Base-by-base conservation (phyloP, 805 yeast genomes). In the Yamadazyma akitaensis region DNA sequence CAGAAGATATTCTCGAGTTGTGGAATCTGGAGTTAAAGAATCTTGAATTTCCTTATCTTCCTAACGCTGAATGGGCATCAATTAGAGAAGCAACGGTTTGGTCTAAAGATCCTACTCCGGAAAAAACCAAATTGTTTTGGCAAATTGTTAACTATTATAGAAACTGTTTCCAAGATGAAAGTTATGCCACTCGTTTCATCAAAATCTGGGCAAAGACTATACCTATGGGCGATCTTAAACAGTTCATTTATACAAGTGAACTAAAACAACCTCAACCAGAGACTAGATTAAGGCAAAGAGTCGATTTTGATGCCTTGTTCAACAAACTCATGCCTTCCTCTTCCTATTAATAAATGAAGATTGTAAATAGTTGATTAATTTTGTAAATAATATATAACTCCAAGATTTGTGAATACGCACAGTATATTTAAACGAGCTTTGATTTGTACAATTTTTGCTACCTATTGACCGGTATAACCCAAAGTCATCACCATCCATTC, bases 11-110 rank as follows among this genome's bases (percentile, higher is more conserved):
- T 50, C 62, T 81, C 51, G 57, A 63, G 28, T 72, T 73, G 51
- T 84, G 88, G 89, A 68, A 72, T 49, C 75, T 77, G 40, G 64
- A 77, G 39, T 64, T 82, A 35, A 40, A 51, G 10, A 52, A 55
- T 34, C 75, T 79, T 52, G 81, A 81, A 10, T 79, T 77, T 64
- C 67, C 64, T 34, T 84, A 82, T 59, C 82, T 86, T 54, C 90
- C 92, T 6, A 82, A 81, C 61, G 92, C 94, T 10, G 92, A 85
- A 65, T 86, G 92, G 92, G 84, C 88, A 34, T 85, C 92, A 2
- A 64, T 87, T 48, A 80, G 91, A 68, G 90, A 84, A 62, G 88
- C 92, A 17, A 86, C 94, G 5, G 70, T 80, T 37, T 67, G 68
- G 48, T 73, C 83, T 3, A 61, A 60, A 19, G 67, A 28, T 19